A percentile compares a stretch with the other conserved stretches of the same genome.
These are phyloP conservation scores for Podospora appendiculata DNA, from an alignment of 495 filamentous ascomycete species.

Conservation along the genomic window DNA sequence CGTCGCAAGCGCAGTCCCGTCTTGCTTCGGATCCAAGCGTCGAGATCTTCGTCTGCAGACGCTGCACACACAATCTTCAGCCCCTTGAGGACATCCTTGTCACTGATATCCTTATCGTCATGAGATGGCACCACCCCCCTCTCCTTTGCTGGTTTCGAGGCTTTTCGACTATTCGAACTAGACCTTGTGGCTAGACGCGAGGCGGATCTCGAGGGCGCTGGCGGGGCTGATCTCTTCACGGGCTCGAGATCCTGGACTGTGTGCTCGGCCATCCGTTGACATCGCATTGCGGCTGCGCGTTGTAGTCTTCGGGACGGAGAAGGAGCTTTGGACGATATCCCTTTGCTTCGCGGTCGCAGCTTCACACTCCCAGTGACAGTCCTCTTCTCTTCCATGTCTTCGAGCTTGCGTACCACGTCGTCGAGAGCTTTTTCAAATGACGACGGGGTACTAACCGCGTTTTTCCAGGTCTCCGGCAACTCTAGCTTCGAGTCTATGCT, in stretches of 20 bases:
- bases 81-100: slow-evolving; percentile 38
- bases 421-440: slow-evolving; percentile 30
- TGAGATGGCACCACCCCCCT: neutral
- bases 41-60: slow-evolving; percentile 37
- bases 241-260: too few relatives aligned
- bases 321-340: neutral
- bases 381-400: slow-evolving; percentile 20
- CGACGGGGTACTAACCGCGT: slow-evolving; percentile 22
- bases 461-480: slow-evolving; percentile 22
- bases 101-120: slow-evolving; percentile 27
- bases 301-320: slow-evolving; percentile 12
- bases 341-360: too few relatives aligned
- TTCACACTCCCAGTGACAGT: neutral
- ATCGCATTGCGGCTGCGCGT: slow-evolving; percentile 8
- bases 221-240: too few relatives aligned
- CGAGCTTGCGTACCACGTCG: slow-evolving; percentile 25
- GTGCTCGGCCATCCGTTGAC: slow-evolving; percentile 3
- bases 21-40: slow-evolving; percentile 33
- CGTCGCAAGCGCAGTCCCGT: slow-evolving; percentile 38
- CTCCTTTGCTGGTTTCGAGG: neutral
- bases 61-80: slow-evolving; percentile 41
- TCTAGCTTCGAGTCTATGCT: slow-evolving; percentile 9
- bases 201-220: neutral
- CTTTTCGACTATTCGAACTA: neutral
- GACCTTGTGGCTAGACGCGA: neutral